A percentile compares a stretch with the other conserved stretches of the same genome.
Conservation (phyloP, 129 eudicot genomes). For the Chrysanthemum seticuspe region DNA sequence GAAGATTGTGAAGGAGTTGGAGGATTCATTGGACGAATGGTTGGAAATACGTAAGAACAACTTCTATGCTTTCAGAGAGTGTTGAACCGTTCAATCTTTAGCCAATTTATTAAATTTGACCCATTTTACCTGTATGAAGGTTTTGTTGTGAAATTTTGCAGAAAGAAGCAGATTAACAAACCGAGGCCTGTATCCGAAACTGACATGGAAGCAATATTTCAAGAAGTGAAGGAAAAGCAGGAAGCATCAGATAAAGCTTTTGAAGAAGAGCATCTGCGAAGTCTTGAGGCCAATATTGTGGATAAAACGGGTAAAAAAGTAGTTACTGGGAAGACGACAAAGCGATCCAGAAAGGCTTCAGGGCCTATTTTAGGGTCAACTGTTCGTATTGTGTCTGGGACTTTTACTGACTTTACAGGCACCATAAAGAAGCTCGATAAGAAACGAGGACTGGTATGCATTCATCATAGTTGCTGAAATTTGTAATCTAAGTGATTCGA, state of each 20-base stretch:
- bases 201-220: conserved; percentile 72
- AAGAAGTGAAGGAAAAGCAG: conserved; percentile 86
- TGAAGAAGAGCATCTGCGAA: conserved; percentile 51
- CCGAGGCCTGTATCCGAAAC: conserved; percentile 70
- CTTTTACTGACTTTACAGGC: conserved; percentile 84
- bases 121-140: not conserved
- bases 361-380: conserved; percentile 48
- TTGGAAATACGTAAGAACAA: conserved; percentile 74
- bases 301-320: conserved; percentile 27
- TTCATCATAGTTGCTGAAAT: not conserved
- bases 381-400: conserved; percentile 69
- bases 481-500: not conserved
- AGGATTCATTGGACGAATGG: conserved; percentile 86
- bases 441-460: conserved; percentile 65
- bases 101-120: no score
- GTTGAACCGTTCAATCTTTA: no score
- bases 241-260: conserved; percentile 72
- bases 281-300: not conserved
- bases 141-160: conserved; percentile 22
- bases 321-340: conserved; percentile 17
- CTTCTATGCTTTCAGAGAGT: not conserved
- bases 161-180: conserved; percentile 68
- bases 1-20: conserved; percentile 78
- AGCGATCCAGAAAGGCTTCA: conserved; percentile 45
- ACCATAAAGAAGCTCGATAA: conserved; percentile 65